phyloP scores from a whole-genome alignment of 768 basidiomycete species.

The Guyanaporus albipodus region DNA sequence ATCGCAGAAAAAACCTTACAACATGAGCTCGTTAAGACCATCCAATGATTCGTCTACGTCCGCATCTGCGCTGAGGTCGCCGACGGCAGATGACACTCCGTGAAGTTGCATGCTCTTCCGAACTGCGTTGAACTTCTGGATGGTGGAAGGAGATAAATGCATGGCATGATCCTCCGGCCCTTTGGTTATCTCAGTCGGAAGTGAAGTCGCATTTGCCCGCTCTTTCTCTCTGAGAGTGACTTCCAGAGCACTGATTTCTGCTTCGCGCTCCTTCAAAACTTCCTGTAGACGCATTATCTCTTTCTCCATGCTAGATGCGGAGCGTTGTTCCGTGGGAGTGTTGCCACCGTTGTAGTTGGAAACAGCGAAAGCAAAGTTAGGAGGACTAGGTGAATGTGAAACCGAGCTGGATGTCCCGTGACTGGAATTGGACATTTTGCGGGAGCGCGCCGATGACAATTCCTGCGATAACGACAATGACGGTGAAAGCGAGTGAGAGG shows the following conservation, averaged over 20 bases:
- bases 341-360: constrained; percentile 32
- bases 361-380: constrained; percentile 58
- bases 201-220: neutral
- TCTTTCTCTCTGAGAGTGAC: constrained; percentile 41
- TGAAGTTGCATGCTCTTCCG: constrained; percentile 59
- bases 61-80: constrained; percentile 32
- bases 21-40: constrained; percentile 87
- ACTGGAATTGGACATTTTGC: constrained; percentile 77
- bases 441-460: constrained; percentile 83
- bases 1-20: constrained; percentile 46
- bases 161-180: constrained; percentile 26
- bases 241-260: constrained; percentile 83
- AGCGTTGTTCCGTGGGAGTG: constrained; percentile 54
- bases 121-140: constrained; percentile 70
- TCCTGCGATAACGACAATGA: constrained; percentile 98
- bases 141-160: constrained; percentile 65
- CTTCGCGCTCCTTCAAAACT: constrained; percentile 84
- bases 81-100: constrained; percentile 34
- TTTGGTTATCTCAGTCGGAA: constrained; percentile 2
- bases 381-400: constrained; percentile 58
- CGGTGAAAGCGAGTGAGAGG: constrained; percentile 90
- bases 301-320: constrained; percentile 81
- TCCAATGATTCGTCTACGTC: constrained; percentile 67
- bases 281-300: constrained; percentile 96
- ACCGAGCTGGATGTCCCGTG: constrained; percentile 64